A percentile compares a stretch with the other conserved stretches of the same genome.
Conservation (phyloP, 2,329 filamentous ascomycete species). For the Tympanopsis confertula region DNA sequence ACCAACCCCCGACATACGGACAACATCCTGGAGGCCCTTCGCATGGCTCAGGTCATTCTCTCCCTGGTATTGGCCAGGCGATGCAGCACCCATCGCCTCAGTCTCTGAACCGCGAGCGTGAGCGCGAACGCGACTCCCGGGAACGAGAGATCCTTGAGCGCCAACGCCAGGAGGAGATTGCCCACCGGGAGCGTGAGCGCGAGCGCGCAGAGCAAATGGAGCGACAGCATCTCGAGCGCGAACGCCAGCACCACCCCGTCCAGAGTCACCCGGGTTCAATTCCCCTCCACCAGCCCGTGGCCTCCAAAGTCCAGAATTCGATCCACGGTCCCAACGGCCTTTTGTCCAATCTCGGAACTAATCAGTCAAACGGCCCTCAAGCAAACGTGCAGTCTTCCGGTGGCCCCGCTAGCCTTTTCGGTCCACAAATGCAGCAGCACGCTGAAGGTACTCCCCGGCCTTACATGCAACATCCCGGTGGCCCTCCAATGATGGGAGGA, state of each 20-base stretch:
- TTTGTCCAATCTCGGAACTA: constrained; percentile 60
- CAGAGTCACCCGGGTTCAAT: constrained; percentile 82
- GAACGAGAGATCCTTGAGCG: neutral
- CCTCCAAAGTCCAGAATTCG: constrained; percentile 47
- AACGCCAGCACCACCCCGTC: constrained; percentile 42
- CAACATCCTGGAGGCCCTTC: neutral
- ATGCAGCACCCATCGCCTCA: constrained; percentile 1
- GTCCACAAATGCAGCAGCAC: neutral
- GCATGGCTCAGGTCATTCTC: neutral
- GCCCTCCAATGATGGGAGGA: neutral
- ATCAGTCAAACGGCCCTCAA: constrained; percentile 38
- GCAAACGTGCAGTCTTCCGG: constrained; percentile 28
- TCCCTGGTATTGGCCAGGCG: neutral
- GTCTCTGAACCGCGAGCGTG: neutral
- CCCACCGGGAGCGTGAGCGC: constrained; percentile 40
- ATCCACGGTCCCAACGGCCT: constrained; percentile 90
- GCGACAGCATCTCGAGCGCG: constrained; percentile 45
- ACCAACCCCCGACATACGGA: neutral
- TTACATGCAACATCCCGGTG: neutral
- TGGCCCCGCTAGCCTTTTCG: neutral
- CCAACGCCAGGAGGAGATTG: constrained; percentile 23
- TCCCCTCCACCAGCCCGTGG: constrained; percentile 87
- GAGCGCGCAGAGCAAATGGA: constrained; percentile 29
- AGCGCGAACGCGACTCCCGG: neutral
- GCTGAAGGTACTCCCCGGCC: neutral